Percentiles rank a stretch among this genome's conserved stretches.
phyloP scores from a whole-genome alignment of 2,329 filamentous ascomycete species.

The Dactylonectria estremocensis region DNA sequence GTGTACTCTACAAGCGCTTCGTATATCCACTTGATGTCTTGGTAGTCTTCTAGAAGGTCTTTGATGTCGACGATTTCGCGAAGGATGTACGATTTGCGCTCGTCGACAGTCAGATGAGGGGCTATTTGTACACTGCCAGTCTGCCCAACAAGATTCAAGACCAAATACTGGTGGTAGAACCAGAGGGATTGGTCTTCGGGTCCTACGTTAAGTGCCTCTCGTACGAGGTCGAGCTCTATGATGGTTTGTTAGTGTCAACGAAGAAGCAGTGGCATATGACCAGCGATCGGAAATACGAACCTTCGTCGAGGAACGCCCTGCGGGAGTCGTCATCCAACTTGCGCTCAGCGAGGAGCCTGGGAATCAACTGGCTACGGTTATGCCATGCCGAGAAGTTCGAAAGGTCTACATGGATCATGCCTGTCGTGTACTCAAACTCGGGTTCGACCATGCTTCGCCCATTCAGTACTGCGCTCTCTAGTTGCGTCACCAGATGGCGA shows the following conservation, averaged over 20 bases:
- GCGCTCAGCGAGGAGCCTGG: slow-evolving; percentile 80
- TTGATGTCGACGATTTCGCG: slow-evolving; percentile 82
- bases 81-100: slow-evolving; percentile 76
- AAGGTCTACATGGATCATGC: slow-evolving; percentile 87
- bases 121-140: slow-evolving; percentile 72
- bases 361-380: slow-evolving; percentile 87
- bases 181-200: slow-evolving; percentile 96
- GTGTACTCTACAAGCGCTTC: slow-evolving; percentile 87
- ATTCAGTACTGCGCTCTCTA: slow-evolving; percentile 73
- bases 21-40: slow-evolving; percentile 85
- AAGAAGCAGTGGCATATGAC: slow-evolving; percentile 4
- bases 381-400: slow-evolving; percentile 99
- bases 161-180: slow-evolving; percentile 95
- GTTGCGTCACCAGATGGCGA: slow-evolving; percentile 80
- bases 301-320: slow-evolving; percentile 79
- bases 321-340: slow-evolving; percentile 74
- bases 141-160: slow-evolving; percentile 75
- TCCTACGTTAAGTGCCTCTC: slow-evolving; percentile 86
- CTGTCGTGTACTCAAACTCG: slow-evolving; percentile 92
- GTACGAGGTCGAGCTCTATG: slow-evolving; percentile 81
- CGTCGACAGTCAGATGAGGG: slow-evolving; percentile 71
- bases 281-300: slow-evolving; percentile 58
- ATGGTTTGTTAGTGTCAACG: not conserved
- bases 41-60: slow-evolving; percentile 73
- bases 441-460: slow-evolving; percentile 78